Evolutionary conservation across 1,139 yeast species (phyloP), one percentile per base, ranked within the genome.

Genomic region (Saccharomycopsis hybrid): DNA sequence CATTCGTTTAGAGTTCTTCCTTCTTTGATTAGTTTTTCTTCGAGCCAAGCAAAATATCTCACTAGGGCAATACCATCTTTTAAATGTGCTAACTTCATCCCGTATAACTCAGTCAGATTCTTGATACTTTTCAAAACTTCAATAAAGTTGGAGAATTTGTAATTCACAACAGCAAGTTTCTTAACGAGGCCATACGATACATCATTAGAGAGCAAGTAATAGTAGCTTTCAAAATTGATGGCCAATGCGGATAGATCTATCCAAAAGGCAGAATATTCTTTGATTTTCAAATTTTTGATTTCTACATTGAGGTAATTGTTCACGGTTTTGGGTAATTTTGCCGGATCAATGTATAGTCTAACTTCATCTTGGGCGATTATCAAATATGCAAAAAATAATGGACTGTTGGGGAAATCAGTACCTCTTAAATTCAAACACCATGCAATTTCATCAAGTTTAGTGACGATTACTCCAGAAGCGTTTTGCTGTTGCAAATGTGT

Each of bases 61-160:
- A 80, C 73, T 45, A 92, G 68, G 1, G 97, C 94, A 53, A 82
- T 76, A n/a, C 96, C 97, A 66, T 94, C 98, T 60, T 84, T 85
- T 53, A 84, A 70, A 61, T 92, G 97, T 0, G 97, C 92, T 5
- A 65, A 61, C 56, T 74, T 77, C 50, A 95, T 94, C 31, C 96
- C 96, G 37, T 72, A 64, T 37, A 92, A 68, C 67, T 94, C 99
- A 5, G 71, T 69, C 2, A 66, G 64, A 63, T 88, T 90, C 65
- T 92, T 94, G 47, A 85, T 70, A 27, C 90, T 80, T 68, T 94
- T 94, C 63, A 87, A 76, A 33, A 75, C 72, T 60, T 83, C 88
- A 43, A 92, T 73, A 32, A 80, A 69, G 54, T 73, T 72, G 37
- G 70, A 69, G 58, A 70, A 70, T 55, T 69, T 69, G 37, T 68